Evolutionary conservation across 176 grass and related monocot genomes (phyloP), one percentile per base, ranked within the genome.

Genomic region (Avena insularis): DNA sequence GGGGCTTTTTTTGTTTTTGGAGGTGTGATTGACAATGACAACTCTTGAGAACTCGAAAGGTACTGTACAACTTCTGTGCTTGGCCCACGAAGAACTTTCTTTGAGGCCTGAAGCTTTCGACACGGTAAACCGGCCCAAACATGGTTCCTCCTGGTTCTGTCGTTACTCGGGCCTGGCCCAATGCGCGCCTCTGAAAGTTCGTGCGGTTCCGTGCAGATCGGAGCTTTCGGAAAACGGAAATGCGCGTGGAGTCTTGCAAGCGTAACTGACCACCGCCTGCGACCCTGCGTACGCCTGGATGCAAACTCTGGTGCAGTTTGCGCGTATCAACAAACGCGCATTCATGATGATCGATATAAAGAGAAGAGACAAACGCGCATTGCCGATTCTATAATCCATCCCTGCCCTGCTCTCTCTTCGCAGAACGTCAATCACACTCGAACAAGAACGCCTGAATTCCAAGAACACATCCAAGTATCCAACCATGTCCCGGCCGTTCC

Each of bases 231-330:
- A 68, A 33, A 69, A 38, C 13, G 51, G 15, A 54, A 38, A 69
- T 19, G 31, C 65, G 65, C 8, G 65, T 38, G 65, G 33, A 56
- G 4, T 50, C 49, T 50, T 50, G 49, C 49, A 48, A 48, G 49
- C 48, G 47, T 77, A 55, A 79, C 36, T 45, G 56, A 50, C 57
- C 56, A 79, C 78, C 20, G n/a, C 58, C 35, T n/a, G 23, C 23
- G 23, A 23, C 23, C 23, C 23, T 23, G 54, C 33, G 17, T 12
- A 54, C 51, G 2, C 9, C 3, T 47, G 36, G 8, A 76, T 10
- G 17, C 48, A 54, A 53, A 54, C 48, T 54, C 72, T 0, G 46
- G 6, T 29, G 72, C n/a, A 74, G 40, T 8, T 43, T 43, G 1
- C 40, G 40, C 40, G 20, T 12, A 73, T 75, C 71, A 76, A 9